A percentile compares a stretch with the other conserved stretches of the same genome.
Conservation (phyloP, 441 rosid species). For the Cnidoscolus chayamansa region DNA sequence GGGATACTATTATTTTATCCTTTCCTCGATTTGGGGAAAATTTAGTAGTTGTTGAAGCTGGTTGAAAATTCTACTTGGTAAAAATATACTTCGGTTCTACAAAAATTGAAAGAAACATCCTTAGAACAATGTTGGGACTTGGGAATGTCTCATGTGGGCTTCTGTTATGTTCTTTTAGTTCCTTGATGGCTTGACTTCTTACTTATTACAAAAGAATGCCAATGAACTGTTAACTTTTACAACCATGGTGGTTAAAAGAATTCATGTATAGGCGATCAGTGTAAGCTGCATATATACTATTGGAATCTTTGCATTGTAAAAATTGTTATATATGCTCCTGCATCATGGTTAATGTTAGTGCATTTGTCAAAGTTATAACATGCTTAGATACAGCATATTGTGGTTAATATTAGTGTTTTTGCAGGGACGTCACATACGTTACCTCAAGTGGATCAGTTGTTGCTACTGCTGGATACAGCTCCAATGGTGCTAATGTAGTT, state of each 20-base stretch:
- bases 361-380: slow-evolving; percentile 27
- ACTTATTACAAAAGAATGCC: background rate
- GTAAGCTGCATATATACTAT: background rate
- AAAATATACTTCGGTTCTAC: background rate
- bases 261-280: background rate
- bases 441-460: slow-evolving; percentile 92
- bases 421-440: slow-evolving; percentile 81
- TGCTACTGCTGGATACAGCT: slow-evolving; percentile 81
- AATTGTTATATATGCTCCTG: too few species aligned
- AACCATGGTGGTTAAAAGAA: background rate
- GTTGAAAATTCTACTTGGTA: slow-evolving; percentile 3
- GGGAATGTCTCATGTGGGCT: background rate
- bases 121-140: background rate
- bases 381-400: too few species aligned
- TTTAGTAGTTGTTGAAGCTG: background rate
- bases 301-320: background rate
- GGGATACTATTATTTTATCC: slow-evolving; percentile 8
- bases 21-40: background rate
- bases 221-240: background rate
- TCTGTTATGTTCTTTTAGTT: background rate
- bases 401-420: slow-evolving; percentile 28
- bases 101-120: background rate
- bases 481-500: slow-evolving; percentile 81
- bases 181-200: background rate
- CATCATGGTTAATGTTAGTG: slow-evolving; percentile 13